phyloP scores from a whole-genome alignment of 2,329 filamentous ascomycete species.

The Pseudomassariella vexata region DNA sequence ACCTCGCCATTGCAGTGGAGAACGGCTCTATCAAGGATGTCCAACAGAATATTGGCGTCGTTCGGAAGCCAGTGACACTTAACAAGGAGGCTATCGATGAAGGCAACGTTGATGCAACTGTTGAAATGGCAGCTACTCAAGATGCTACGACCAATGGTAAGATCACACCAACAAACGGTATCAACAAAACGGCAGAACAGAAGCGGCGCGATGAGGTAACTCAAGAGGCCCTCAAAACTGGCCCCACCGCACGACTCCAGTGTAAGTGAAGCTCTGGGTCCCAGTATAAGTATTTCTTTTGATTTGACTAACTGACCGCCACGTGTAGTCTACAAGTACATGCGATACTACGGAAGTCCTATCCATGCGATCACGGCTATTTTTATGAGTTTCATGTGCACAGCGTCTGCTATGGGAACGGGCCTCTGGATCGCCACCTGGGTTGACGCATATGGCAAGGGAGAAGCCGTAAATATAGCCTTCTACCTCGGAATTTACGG shows the following conservation, averaged over 20 bases:
- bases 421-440: slow-evolving; percentile 46
- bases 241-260: slow-evolving; percentile 36
- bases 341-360: slow-evolving; percentile 43
- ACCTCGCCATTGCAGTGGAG: slow-evolving; percentile 39
- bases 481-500: slow-evolving; percentile 52
- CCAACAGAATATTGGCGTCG: slow-evolving; percentile 39
- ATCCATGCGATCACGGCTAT: slow-evolving; percentile 34
- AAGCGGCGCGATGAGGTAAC: slow-evolving; percentile 35
- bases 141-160: slow-evolving; percentile 12
- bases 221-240: slow-evolving; percentile 42
- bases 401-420: slow-evolving; percentile 34
- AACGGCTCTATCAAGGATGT: slow-evolving; percentile 34
- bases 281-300: too few relatives aligned
- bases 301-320: too few relatives aligned
- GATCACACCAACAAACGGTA: too few relatives aligned
- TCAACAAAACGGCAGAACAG: slow-evolving; percentile 27
- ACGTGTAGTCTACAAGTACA: slow-evolving; percentile 40
- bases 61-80: slow-evolving; percentile 37
- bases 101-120: slow-evolving; percentile 24
- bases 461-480: slow-evolving; percentile 35
- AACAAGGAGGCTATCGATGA: slow-evolving; percentile 30
- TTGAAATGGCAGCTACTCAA: slow-evolving; percentile 14
- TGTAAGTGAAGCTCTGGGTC: slow-evolving; percentile 30
- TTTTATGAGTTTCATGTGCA: slow-evolving; percentile 31
- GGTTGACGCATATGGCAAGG: slow-evolving; percentile 44